phyloP scores from a whole-genome alignment of 306 rosid genomes.

The Cucurbita maxima region DNA sequence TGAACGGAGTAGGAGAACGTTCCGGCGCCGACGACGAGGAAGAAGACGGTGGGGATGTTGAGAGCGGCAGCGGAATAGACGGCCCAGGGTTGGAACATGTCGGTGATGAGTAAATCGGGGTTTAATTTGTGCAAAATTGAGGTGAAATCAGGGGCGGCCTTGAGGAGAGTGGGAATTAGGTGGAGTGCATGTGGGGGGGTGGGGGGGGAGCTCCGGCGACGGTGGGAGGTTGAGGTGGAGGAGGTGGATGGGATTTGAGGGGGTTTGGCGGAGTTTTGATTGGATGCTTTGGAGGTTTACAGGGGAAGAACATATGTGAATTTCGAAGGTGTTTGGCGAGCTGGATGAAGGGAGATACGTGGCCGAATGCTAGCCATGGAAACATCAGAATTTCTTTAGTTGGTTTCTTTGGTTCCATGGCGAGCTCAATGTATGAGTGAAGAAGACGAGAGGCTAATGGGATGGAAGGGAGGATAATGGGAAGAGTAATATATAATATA shows the following conservation, averaged over 20 bases:
- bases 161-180: conserved; percentile 12
- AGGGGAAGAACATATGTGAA: background rate
- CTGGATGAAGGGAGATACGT: background rate
- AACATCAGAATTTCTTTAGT: background rate
- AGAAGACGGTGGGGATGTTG: conserved; percentile 9
- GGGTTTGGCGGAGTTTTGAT: background rate
- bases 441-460: too few relatives aligned
- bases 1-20: background rate
- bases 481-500: too few relatives aligned
- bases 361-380: background rate
- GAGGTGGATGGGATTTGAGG: background rate
- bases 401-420: background rate
- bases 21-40: background rate
- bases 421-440: too few relatives aligned
- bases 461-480: too few relatives aligned
- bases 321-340: background rate
- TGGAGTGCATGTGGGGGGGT: conserved; percentile 11
- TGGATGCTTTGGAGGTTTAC: background rate
- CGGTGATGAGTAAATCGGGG: conserved; percentile 14
- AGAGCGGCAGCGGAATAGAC: background rate
- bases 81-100: conserved; percentile 19
- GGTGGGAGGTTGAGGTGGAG: conserved; percentile 10
- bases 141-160: conserved; percentile 5
- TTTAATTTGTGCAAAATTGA: background rate
- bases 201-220: conserved; percentile 10